Evolutionary conservation across 2,329 filamentous ascomycete genomes (phyloP), one percentile per base, ranked within the genome.

Genomic region (Xylaria sp.): DNA sequence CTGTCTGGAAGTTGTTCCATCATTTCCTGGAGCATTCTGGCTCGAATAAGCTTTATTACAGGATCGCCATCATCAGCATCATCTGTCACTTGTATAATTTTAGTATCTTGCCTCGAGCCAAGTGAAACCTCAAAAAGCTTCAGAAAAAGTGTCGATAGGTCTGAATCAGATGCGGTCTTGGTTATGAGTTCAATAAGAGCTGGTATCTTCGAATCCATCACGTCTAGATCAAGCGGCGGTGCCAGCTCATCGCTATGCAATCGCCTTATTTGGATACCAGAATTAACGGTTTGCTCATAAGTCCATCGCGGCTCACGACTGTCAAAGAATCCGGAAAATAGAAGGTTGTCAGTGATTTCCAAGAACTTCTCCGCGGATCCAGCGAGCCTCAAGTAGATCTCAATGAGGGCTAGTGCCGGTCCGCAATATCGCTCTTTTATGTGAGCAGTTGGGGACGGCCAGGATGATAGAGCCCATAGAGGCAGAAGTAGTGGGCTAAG

Each of bases 21-120:
- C 79, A 93, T 84, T 40, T 85, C 86, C 74, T 92, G 89, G 7
- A 93, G 82, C 0, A 92, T 79, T 58, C 88, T 88, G 5, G 89
- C 83, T 70, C 91, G 84, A 6, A 86, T 78, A 1, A 93, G 79
- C 4, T 83, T 82, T 4, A 75, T 76, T 3, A 88, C 67, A 0
- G 86, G 81, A 54, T 77, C 73, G 0, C 74, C 63, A 4, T 79
- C 73, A 1, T 81, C 76, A 23, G 79, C 73, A 10, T 76, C 66
- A 5, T 76, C 69, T n/a, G 77, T 75, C 10, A 77, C 63, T 38
- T 73, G 64, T 63, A 81, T 79, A 13, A 70, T 65, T 5, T 69
- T 64, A n/a, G 66, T 28, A 44, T 73, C 57, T 7, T 71, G 67
- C 28, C 53, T 74, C n/a, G 73, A 74, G 38, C 77, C 76, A 0